phyloP scores from a whole-genome alignment of 2,329 filamentous ascomycete genomes.

The Hypoxylon sp. region DNA sequence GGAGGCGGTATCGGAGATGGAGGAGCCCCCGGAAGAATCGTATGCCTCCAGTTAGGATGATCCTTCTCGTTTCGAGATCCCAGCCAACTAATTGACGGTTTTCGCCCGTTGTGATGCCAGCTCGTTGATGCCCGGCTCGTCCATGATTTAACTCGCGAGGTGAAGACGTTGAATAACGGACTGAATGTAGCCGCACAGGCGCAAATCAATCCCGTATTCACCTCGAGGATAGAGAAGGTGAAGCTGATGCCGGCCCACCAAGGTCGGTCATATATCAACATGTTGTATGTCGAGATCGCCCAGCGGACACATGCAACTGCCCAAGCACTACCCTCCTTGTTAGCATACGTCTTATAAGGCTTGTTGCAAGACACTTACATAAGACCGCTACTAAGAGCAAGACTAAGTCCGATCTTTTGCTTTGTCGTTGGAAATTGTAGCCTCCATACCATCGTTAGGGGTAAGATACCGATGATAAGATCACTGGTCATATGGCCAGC shows the following conservation, averaged over 20 bases:
- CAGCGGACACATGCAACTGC: constrained; percentile 51
- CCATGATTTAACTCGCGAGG: constrained; percentile 37
- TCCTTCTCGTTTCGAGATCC: constrained; percentile 44
- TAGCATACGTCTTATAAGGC: constrained; percentile 23
- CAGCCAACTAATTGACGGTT: constrained; percentile 26
- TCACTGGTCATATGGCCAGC: constrained; percentile 53
- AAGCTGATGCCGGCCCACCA: constrained; percentile 54
- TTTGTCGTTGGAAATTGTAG: constrained; percentile 48
- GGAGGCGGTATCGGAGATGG: constrained; percentile 29
- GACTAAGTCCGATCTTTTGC: constrained; percentile 52
- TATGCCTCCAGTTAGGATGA: constrained; percentile 15
- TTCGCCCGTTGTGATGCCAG: constrained; percentile 34
- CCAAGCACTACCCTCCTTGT: constrained; percentile 48
- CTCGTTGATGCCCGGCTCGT: constrained; percentile 41
- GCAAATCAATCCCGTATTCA: constrained; percentile 53
- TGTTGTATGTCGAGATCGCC: constrained; percentile 52
- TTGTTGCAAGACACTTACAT: constrained; percentile 43
- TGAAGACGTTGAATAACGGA: constrained; percentile 46
- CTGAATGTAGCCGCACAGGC: constrained; percentile 51
- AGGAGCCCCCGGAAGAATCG: constrained; percentile 25
- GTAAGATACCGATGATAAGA: constrained; percentile 52
- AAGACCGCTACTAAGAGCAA: constrained; percentile 50
- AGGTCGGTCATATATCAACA: constrained; percentile 50
- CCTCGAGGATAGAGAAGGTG: constrained; percentile 52
- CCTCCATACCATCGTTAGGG: constrained; percentile 50